Conservation (phyloP, 441 rosid species). For the Gossypium gossypioides region DNA sequence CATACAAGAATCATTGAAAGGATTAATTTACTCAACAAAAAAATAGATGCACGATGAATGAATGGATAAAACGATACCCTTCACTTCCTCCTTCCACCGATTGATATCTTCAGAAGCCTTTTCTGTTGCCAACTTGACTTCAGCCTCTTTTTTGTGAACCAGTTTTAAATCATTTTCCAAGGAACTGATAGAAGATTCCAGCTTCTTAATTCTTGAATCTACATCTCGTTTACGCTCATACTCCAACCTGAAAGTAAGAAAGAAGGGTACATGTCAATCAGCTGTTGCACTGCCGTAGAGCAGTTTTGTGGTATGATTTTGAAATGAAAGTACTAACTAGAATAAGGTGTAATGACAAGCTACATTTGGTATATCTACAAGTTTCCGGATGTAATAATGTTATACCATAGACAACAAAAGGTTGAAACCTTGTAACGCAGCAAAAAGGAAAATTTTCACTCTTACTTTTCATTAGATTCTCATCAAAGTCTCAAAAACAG, state of each 20-base stretch:
- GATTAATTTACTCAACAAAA: neutral
- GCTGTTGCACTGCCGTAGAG: neutral
- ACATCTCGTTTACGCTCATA: slow-evolving; percentile 90
- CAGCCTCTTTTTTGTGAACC: slow-evolving; percentile 54
- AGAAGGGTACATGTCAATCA: neutral
- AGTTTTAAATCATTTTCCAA: slow-evolving; percentile 66
- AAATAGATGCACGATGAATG: slow-evolving; percentile 5
- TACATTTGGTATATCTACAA: neutral
- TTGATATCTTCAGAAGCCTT: slow-evolving; percentile 53
- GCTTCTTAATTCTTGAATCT: slow-evolving; percentile 68
- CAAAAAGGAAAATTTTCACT: neutral
- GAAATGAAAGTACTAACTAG: neutral
- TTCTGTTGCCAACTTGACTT: slow-evolving; percentile 53
- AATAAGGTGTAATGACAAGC: neutral
- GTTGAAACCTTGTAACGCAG: neutral
- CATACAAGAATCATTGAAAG: neutral
- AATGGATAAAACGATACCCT: slow-evolving; percentile 38
- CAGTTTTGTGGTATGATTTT: neutral
- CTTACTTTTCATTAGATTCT: neutral
- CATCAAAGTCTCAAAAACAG: neutral
- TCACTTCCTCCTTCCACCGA: slow-evolving; percentile 63
- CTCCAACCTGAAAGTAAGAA: slow-evolving; percentile 56
- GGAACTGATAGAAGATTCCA: slow-evolving; percentile 56
- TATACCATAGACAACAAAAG: slow-evolving; percentile 1
- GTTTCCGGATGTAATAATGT: neutral